phyloP scores from a whole-genome alignment of 495 filamentous ascomycete species.

The Xanthoparmelia taractica region DNA sequence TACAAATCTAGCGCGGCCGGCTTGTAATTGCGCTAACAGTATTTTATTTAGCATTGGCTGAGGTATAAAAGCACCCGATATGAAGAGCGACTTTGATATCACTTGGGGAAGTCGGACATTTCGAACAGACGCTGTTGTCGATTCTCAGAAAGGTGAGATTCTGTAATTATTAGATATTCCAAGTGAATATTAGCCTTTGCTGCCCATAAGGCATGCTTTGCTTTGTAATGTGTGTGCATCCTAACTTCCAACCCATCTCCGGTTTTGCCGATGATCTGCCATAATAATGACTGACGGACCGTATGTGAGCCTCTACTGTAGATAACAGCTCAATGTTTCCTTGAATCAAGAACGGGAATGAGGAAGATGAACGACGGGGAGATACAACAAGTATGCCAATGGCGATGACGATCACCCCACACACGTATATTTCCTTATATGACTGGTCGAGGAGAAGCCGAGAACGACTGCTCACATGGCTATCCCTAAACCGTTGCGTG shows the following conservation, averaged over 20 bases:
- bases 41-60: no score
- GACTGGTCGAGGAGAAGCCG: conserved; percentile 3
- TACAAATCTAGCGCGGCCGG: no score
- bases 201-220: no score
- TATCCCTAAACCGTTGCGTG: conserved; percentile 72
- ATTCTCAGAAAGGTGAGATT: neutral
- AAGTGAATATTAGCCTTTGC: no score
- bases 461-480: conserved; percentile 48
- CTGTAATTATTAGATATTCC: neutral
- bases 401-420: conserved; percentile 8
- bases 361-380: neutral
- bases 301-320: neutral
- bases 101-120: neutral
- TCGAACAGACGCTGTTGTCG: neutral
- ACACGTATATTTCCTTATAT: neutral
- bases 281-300: neutral
- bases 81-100: neutral
- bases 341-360: neutral
- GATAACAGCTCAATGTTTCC: neutral
- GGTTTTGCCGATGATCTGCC: conserved; percentile 1
- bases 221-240: no score
- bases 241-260: no score
- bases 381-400: conserved; percentile 13
- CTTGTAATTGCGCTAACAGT: no score
- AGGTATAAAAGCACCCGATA: no score